Evolutionary conservation across 2,329 filamentous ascomycete genomes (phyloP).

Genomic region (Aspergillus piperis): DNA sequence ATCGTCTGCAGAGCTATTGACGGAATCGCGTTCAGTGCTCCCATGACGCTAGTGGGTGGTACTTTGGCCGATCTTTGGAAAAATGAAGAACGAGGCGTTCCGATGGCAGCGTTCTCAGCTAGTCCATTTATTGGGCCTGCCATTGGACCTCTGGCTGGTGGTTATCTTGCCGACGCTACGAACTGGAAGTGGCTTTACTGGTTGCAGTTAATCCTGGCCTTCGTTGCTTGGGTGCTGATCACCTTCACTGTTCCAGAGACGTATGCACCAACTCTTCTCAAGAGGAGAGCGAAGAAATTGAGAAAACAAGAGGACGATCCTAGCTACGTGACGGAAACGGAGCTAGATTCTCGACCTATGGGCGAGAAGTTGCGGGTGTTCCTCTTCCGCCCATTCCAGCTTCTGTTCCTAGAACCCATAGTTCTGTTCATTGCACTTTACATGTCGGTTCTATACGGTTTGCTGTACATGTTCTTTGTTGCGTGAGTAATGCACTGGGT

Average conservation of each 20-base stretch:
- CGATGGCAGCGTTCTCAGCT: conserved; percentile 83
- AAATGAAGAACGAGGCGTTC: conserved; percentile 79
- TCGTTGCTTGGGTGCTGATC: conserved; percentile 70
- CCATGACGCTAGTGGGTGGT: conserved; percentile 83
- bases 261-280: conserved; percentile 77
- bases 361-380: conserved; percentile 71
- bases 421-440: conserved; percentile 81
- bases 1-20: conserved; percentile 76
- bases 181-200: conserved; percentile 87
- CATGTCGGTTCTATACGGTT: conserved; percentile 71
- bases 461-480: conserved; percentile 56
- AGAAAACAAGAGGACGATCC: conserved; percentile 67
- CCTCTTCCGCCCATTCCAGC: conserved; percentile 78
- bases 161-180: conserved; percentile 68
- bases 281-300: conserved; percentile 68
- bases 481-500: conserved; percentile 51
- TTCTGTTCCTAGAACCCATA: conserved; percentile 81
- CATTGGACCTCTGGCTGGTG: conserved; percentile 74
- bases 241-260: conserved; percentile 90
- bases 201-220: conserved; percentile 77
- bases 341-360: conserved; percentile 72
- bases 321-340: conserved; percentile 75
- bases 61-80: conserved; percentile 82
- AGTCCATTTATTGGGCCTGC: conserved; percentile 82
- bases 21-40: conserved; percentile 80